Percentiles rank a stretch among this genome's conserved stretches.
Evolutionary conservation across 192 early-diverging fungal species (phyloP).

Genomic region (Chytriomyces sp.): DNA sequence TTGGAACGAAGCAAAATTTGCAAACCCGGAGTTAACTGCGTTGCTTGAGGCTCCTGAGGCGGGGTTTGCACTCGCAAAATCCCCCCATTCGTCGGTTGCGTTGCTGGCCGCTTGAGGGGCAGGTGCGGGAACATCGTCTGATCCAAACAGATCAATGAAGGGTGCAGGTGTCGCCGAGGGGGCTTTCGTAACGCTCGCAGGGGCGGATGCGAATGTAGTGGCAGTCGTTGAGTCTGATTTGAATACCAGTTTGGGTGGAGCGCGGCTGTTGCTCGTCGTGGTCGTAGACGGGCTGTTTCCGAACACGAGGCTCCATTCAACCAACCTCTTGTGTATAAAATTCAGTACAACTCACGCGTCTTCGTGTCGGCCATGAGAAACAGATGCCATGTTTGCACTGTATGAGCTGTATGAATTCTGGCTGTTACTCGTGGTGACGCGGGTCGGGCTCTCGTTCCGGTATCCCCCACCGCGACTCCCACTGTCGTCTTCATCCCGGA

Average conservation of each 20-base stretch:
- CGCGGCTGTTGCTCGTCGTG: not conserved
- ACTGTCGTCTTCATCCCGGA: slow-evolving; percentile 41
- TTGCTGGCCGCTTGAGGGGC: not conserved
- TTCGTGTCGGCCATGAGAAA: not conserved
- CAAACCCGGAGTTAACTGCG: slow-evolving; percentile 25
- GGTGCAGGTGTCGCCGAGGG: slow-evolving; percentile 22
- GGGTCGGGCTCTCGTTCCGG: not conserved
- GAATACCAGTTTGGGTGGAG: slow-evolving; percentile 13
- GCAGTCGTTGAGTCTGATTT: slow-evolving; percentile 27
- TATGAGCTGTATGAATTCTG: not conserved
- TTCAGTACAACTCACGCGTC: no score
- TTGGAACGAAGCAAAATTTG: slow-evolving; percentile 73
- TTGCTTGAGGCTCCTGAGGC: not conserved
- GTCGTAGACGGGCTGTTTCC: not conserved
- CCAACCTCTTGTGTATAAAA: no score
- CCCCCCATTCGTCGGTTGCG: slow-evolving; percentile 67
- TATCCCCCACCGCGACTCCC: not conserved
- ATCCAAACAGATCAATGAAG: slow-evolving; percentile 67
- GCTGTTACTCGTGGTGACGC: not conserved
- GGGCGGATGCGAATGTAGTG: slow-evolving; percentile 24
- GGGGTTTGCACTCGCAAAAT: slow-evolving; percentile 60
- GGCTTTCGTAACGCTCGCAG: slow-evolving; percentile 31
- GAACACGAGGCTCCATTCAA: no score
- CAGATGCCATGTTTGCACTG: no score
- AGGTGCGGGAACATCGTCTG: slow-evolving; percentile 48